These are phyloP conservation scores for Diaporthe nobilis DNA, from an alignment of 2,329 filamentous ascomycete species.

Conservation along the genomic window DNA sequence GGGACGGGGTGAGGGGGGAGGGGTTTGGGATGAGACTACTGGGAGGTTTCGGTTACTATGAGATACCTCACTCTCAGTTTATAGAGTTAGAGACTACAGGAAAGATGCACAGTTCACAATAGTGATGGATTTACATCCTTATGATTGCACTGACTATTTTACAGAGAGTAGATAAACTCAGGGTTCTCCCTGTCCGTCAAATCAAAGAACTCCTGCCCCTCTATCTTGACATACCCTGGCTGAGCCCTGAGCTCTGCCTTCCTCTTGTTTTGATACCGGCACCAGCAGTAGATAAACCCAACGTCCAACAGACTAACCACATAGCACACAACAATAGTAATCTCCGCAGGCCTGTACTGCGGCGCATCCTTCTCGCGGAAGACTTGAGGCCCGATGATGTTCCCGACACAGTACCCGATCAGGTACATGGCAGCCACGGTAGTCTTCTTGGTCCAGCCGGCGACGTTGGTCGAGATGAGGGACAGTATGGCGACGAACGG, in stretches of 20 bases:
- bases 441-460: conserved; percentile 71
- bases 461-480: conserved; percentile 74
- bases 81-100: rapidly evolving
- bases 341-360: conserved; percentile 73
- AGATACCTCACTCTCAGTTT: background rate
- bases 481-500: conserved; percentile 75
- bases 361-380: conserved; percentile 70
- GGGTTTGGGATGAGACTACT: no score
- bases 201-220: conserved; percentile 78
- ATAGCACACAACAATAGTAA: conserved; percentile 74
- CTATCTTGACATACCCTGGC: conserved; percentile 71
- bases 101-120: background rate
- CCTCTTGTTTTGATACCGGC: conserved; percentile 68
- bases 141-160: conserved; percentile 36
- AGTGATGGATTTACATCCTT: background rate
- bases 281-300: conserved; percentile 75
- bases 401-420: conserved; percentile 66
- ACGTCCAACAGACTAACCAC: conserved; percentile 66
- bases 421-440: conserved; percentile 69
- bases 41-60: rapidly evolving
- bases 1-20: no score
- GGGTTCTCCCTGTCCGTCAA: conserved; percentile 76
- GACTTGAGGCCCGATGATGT: conserved; percentile 68
- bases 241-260: conserved; percentile 67
- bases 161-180: conserved; percentile 74